These are phyloP conservation scores for Helotiales sp. DNA, from an alignment of 2,329 filamentous ascomycete genomes.

Conservation along the genomic window DNA sequence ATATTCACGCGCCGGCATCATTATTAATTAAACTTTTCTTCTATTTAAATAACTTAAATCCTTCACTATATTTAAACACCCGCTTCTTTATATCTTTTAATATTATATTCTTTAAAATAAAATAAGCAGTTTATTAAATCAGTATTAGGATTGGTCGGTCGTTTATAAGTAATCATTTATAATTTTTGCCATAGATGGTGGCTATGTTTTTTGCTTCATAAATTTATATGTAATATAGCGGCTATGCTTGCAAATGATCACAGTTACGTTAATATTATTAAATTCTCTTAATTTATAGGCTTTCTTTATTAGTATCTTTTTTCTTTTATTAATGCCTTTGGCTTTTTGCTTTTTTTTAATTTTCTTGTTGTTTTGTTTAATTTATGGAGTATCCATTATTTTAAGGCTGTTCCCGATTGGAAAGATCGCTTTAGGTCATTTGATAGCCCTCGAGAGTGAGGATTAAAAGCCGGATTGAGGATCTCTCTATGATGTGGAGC, in stretches of 20 bases:
- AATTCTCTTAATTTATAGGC: constrained; percentile 21
- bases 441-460: neutral
- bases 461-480: neutral
- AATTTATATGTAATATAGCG: too few relatives aligned
- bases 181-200: too few relatives aligned
- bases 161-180: too few relatives aligned
- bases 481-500: neutral
- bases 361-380: neutral
- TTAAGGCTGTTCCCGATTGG: neutral
- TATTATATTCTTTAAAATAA: too few relatives aligned
- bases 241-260: constrained; percentile 22
- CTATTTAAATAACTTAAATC: too few relatives aligned
- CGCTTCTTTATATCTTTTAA: too few relatives aligned
- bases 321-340: neutral
- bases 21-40: too few relatives aligned
- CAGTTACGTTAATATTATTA: constrained; percentile 21
- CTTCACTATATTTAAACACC: too few relatives aligned
- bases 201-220: too few relatives aligned
- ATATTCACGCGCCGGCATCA: too few relatives aligned
- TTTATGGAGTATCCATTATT: neutral
- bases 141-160: too few relatives aligned
- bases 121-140: too few relatives aligned
- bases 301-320: neutral
- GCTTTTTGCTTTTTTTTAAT: neutral
- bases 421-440: neutral